Conservation (phyloP, 768 basidiomycete genomes). For the Omphalotus guepiniiformis region DNA sequence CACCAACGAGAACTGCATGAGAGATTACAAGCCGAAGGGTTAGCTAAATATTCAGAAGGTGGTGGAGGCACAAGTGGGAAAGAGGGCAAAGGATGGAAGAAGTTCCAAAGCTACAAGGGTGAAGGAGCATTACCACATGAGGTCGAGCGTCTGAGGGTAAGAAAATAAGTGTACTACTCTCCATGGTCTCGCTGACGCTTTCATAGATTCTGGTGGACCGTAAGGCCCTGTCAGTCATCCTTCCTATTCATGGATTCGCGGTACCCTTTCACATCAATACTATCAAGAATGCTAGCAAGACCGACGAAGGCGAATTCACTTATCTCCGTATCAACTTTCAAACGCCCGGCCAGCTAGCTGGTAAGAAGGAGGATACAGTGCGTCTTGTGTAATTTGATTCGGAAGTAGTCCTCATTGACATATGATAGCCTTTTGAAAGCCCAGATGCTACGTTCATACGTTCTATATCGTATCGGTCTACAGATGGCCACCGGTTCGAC, state of each 20-base stretch:
- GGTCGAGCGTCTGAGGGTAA: conserved; percentile 73
- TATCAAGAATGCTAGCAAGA: conserved; percentile 97
- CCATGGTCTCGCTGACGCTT: not conserved
- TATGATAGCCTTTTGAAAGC: conserved; percentile 84
- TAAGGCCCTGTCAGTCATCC: conserved; percentile 81
- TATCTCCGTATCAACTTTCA: conserved; percentile 97
- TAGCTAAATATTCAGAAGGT: conserved; percentile 80
- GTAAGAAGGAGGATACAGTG: conserved; percentile 98
- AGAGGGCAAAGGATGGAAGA: conserved; percentile 91
- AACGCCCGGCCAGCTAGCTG: conserved; percentile 94
- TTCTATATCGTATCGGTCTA: conserved; percentile 89
- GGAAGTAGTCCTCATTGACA: not conserved
- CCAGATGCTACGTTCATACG: conserved; percentile 95
- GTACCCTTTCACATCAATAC: conserved; percentile 98
- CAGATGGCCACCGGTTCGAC: conserved; percentile 87
- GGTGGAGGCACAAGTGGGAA: conserved; percentile 71
- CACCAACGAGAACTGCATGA: conserved; percentile 85
- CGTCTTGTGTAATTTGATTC: conserved; percentile 11
- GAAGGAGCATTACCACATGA: conserved; percentile 88
- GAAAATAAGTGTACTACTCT: conserved; percentile 20
- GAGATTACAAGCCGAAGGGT: conserved; percentile 70
- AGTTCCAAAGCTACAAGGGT: conserved; percentile 95
- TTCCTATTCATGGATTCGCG: conserved; percentile 93
- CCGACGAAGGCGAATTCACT: conserved; percentile 92
- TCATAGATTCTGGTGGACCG: conserved; percentile 85